These are phyloP conservation scores for Carex arenaria DNA, from an alignment of 202 grass and related monocot species.

Conservation along the genomic window DNA sequence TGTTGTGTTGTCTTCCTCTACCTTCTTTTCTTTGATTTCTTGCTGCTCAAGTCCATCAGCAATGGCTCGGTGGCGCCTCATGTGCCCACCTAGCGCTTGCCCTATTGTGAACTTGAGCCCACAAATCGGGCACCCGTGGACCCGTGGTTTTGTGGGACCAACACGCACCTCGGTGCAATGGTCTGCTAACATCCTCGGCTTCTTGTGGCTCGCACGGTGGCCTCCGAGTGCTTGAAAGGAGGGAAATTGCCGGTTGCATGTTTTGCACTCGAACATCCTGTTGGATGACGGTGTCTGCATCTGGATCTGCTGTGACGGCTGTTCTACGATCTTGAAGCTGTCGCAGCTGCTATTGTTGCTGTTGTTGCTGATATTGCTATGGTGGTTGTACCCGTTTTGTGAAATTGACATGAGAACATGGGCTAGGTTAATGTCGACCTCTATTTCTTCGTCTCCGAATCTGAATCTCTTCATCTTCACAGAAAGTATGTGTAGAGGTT, in stretches of 20 bases:
- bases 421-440: constrained; percentile 28
- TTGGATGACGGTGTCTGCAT: background rate
- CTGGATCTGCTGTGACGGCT: background rate
- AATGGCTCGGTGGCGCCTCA: constrained; percentile 61
- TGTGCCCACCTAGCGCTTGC: constrained; percentile 81
- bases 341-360: background rate
- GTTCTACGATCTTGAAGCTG: background rate
- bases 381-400: constrained; percentile 5
- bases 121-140: constrained; percentile 70
- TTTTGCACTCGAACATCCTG: constrained; percentile 86
- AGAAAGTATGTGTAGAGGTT: background rate
- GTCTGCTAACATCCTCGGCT: constrained; percentile 9
- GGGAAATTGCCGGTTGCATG: constrained; percentile 64
- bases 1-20: constrained; percentile 22
- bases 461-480: constrained; percentile 36
- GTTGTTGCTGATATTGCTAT: constrained; percentile 38
- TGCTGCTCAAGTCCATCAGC: constrained; percentile 20
- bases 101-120: constrained; percentile 78
- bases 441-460: constrained; percentile 20
- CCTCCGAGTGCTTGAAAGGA: constrained; percentile 87
- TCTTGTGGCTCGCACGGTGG: constrained; percentile 85
- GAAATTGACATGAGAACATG: constrained; percentile 31
- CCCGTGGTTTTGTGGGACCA: constrained; percentile 32
- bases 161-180: constrained; percentile 9
- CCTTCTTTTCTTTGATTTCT: background rate